A percentile compares a stretch with the other conserved stretches of the same genome.
Evolutionary conservation across 352 stramenopile genomes (phyloP).

Genomic region (Globisporangium spinosum): DNA sequence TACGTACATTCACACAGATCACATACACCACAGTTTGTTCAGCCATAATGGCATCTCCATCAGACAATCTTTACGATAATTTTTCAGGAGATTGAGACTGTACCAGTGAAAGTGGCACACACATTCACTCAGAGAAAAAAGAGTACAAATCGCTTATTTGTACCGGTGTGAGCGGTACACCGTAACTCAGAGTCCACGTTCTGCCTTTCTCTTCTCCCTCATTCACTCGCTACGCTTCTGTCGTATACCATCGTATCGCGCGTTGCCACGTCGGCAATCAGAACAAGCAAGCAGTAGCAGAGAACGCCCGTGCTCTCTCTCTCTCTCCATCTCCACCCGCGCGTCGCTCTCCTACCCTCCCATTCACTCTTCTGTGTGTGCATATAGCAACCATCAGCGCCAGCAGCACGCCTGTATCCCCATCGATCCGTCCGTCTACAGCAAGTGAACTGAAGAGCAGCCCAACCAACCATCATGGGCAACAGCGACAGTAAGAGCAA

Average conservation of each 20-base stretch:
- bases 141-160: background rate
- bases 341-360: no score
- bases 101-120: background rate
- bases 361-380: background rate
- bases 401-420: background rate
- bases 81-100: no score
- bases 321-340: background rate
- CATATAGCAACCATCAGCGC: background rate
- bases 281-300: background rate
- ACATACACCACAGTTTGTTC: no score
- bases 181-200: background rate
- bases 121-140: background rate
- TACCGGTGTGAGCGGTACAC: background rate
- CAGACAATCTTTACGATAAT: no score
- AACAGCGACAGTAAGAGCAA: slow-evolving; percentile 91
- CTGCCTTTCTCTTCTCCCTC: slow-evolving; percentile 4
- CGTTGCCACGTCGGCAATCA: background rate
- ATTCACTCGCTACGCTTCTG: no score
- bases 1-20: no score
- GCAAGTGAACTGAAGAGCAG: background rate
- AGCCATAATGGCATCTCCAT: no score
- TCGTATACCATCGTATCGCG: background rate
- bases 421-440: background rate
- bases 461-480: slow-evolving; percentile 40
- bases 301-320: background rate